Base-by-base conservation (phyloP, 805 yeast species). In the Isabelozyma heimii region DNA sequence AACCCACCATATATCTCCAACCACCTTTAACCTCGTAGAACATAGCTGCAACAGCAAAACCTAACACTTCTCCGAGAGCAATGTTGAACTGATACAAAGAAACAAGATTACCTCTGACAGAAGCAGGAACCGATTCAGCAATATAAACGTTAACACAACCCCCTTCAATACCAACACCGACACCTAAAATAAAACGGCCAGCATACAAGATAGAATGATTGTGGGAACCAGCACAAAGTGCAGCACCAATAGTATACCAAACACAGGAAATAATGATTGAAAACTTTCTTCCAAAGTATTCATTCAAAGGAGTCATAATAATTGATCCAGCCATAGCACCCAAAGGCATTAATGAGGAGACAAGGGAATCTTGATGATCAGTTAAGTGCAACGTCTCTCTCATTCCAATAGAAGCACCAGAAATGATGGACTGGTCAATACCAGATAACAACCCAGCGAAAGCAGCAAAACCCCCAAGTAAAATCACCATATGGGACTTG, bases 291-390 rank as follows among this genome's bases (percentile, higher is more conserved):
- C 89, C 88, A 42, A 81, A 66, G 48, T 48, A 62, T 57, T 80
- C 82, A 58, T 77, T 81, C 52, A 80, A 63, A 3, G 87, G 87
- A 2, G 86, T 75, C 73, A 84, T 73, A 49, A 81, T 58, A 38
- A 84, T 67, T 48, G 85, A 79, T 43, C 89, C 89, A 27, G 77
- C 76, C 64, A 83, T 77, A 33, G 86, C 88, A 54, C 88, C 89
- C 42, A 84, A 65, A n/a, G 89, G 88, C 85, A 83, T 81, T 47
- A 81, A 71, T 27, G 85, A 71, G 37, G 81, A 73, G 15, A 83
- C 77, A 51, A 83, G 70, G 1, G 87, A 82, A 45, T 67, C 68
- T 54, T 83, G 72, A 52, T 70, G 66, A 5, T 67, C 48, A 15
- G 69, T 56, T 42, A 83, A 64, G 30, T 61, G 40, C 30, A 83